These are phyloP conservation scores for Claviceps sorghi DNA, from an alignment of 2,329 filamentous ascomycete genomes.

Conservation along the genomic window DNA sequence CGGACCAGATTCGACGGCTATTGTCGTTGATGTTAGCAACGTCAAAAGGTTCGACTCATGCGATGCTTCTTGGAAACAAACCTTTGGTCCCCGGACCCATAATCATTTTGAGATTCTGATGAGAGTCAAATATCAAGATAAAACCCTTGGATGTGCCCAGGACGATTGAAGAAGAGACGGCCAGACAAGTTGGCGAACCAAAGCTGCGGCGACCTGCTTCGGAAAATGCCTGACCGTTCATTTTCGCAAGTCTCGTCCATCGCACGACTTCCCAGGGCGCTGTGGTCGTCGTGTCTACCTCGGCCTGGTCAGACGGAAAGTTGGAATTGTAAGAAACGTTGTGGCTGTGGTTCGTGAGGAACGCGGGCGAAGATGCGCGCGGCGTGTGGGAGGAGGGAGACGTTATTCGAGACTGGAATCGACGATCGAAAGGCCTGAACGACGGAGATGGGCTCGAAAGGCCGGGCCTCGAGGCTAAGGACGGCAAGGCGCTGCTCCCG, in stretches of 20 bases:
- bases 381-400: slow-evolving; percentile 42
- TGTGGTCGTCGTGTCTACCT: slow-evolving; percentile 50
- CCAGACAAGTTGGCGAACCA: slow-evolving; percentile 77
- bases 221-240: slow-evolving; percentile 80
- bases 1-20: slow-evolving; percentile 78
- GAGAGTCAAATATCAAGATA: slow-evolving; percentile 92
- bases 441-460: slow-evolving; percentile 61
- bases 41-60: slow-evolving; percentile 19
- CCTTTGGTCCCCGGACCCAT: slow-evolving; percentile 88
- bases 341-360: slow-evolving; percentile 62
- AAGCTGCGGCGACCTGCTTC: slow-evolving; percentile 87
- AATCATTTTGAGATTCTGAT: slow-evolving; percentile 86
- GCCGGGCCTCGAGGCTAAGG: slow-evolving; percentile 50
- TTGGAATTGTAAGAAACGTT: slow-evolving; percentile 67
- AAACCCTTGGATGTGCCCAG: slow-evolving; percentile 89
- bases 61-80: slow-evolving; percentile 18
- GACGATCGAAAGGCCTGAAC: slow-evolving; percentile 82
- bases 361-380: slow-evolving; percentile 62
- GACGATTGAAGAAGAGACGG: slow-evolving; percentile 75
- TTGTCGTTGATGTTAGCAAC: neutral
- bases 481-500: slow-evolving; percentile 60
- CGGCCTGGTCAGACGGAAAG: slow-evolving; percentile 44
- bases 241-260: slow-evolving; percentile 86
- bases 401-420: slow-evolving; percentile 76
- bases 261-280: slow-evolving; percentile 93